Percentiles rank a stretch among this genome's conserved stretches.
phyloP scores from a whole-genome alignment of 2,329 filamentous ascomycete genomes.

The Talaromyces sp. region DNA sequence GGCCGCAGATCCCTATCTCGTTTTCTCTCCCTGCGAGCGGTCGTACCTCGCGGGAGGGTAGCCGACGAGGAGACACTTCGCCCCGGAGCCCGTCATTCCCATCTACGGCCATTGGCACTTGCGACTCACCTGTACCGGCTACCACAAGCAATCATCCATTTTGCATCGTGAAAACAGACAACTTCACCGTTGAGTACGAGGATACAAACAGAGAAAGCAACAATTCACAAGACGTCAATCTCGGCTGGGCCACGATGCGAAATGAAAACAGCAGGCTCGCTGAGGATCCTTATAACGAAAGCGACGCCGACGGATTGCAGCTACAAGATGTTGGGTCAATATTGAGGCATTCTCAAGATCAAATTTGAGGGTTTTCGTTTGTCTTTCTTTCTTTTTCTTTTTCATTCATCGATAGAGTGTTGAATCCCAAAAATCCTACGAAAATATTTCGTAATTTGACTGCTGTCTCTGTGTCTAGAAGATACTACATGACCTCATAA shows the following conservation, averaged over 20 bases:
- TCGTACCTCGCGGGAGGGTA: neutral
- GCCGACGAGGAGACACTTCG: neutral
- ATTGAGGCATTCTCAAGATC: slow-evolving; percentile 2
- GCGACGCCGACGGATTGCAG: slow-evolving; percentile 4
- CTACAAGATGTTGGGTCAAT: slow-evolving; percentile 11
- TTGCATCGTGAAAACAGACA: slow-evolving; percentile 9
- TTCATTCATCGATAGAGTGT: neutral
- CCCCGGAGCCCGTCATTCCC: neutral
- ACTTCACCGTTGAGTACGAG: slow-evolving; percentile 12
- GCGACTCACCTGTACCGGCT: neutral
- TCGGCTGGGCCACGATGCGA: neutral
- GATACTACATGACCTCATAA: neutral
- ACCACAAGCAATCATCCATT: neutral
- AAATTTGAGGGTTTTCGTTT: neutral
- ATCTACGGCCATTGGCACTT: neutral
- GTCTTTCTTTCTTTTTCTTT: neutral
- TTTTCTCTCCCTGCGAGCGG: slow-evolving; percentile 6
- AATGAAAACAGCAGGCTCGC: neutral
- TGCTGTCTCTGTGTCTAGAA: neutral
- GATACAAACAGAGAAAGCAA: neutral
- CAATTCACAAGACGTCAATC: neutral
- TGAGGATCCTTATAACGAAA: neutral
- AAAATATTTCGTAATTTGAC: neutral
- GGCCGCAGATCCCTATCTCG: neutral
- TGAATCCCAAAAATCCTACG: neutral